Percentiles rank a stretch among this genome's conserved stretches.
Conservation (phyloP, 2,329 filamentous ascomycete species). For the Achaetomium macrosporum region DNA sequence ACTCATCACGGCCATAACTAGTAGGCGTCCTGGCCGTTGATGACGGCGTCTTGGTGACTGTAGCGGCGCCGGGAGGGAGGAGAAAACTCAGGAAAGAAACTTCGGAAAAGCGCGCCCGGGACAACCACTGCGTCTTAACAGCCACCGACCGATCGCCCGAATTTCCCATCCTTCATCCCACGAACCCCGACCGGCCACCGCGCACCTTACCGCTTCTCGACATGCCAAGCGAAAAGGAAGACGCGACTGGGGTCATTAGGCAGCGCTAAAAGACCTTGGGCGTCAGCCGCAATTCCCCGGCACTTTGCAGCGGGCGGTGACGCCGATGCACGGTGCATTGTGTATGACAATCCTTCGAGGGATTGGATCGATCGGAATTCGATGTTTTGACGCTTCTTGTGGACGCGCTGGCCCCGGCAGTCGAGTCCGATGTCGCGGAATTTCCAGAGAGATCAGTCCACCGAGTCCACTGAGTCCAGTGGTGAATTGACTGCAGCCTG, state of each 20-base stretch:
- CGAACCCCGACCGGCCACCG: neutral
- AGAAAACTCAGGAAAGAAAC: neutral
- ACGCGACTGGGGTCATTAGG: neutral
- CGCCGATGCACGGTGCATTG: too few relatives aligned
- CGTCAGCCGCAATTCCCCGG: slow-evolving; percentile 7
- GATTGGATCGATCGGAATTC: too few relatives aligned
- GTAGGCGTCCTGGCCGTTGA: neutral
- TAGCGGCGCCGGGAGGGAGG: neutral
- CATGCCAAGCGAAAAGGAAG: slow-evolving; percentile 3
- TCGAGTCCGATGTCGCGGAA: too few relatives aligned
- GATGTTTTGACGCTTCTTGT: too few relatives aligned
- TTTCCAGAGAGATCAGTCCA: too few relatives aligned
- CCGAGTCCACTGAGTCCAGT: too few relatives aligned
- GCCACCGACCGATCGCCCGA: neutral
- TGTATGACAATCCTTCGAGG: too few relatives aligned
- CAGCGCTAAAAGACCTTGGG: slow-evolving; percentile 22
- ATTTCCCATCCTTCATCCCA: neutral
- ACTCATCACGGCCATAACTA: slow-evolving; percentile 11
- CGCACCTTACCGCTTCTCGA: slow-evolving; percentile 9
- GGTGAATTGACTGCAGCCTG: too few relatives aligned
- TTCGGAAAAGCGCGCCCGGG: neutral
- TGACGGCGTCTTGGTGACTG: neutral
- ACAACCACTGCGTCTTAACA: neutral
- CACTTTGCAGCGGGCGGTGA: too few relatives aligned
- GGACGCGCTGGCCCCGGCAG: too few relatives aligned